Evolutionary conservation across 495 filamentous ascomycete genomes (phyloP).

Genomic region (Tuber indicum): DNA sequence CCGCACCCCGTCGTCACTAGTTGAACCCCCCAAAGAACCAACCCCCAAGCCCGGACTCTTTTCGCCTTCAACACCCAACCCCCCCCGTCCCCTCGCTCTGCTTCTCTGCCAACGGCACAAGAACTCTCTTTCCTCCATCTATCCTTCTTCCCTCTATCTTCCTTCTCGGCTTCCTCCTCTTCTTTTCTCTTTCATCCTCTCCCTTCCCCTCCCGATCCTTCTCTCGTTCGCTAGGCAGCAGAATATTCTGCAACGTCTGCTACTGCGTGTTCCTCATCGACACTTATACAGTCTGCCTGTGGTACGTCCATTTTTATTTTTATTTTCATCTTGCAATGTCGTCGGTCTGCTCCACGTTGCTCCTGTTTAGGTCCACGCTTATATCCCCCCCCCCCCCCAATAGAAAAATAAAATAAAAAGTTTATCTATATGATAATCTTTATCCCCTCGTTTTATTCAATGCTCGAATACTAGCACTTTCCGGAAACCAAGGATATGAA

Average conservation of each 20-base stretch:
- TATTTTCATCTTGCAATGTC: slow-evolving; percentile 1
- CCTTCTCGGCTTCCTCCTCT: not conserved
- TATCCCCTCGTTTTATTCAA: not conserved
- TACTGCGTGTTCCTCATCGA: not conserved
- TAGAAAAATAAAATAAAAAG: not conserved
- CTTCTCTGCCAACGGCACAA: slow-evolving; percentile 33
- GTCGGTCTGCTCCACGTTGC: slow-evolving; percentile 4
- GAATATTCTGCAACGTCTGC: not conserved
- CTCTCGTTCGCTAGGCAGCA: not conserved
- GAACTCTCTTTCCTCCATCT: slow-evolving; percentile 34
- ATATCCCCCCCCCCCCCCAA: not conserved
- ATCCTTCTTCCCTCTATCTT: slow-evolving; percentile 32
- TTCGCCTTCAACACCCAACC: slow-evolving; percentile 38
- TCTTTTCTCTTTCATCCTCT: not conserved
- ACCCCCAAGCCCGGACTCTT: slow-evolving; percentile 34
- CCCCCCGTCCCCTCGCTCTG: slow-evolving; percentile 36
- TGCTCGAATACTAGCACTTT: slow-evolving; percentile 2
- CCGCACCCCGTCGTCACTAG: slow-evolving; percentile 43
- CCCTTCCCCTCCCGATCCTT: not conserved
- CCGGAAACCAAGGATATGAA: not conserved
- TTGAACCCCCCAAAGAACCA: slow-evolving; percentile 36
- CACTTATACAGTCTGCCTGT: not conserved
- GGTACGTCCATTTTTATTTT: not conserved
- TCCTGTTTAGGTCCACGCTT: not conserved
- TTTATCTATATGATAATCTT: not conserved